Percentiles rank a stretch among this genome's conserved stretches.
phyloP scores from a whole-genome alignment of 768 basidiomycete genomes.

The Tylopilus sp. region DNA sequence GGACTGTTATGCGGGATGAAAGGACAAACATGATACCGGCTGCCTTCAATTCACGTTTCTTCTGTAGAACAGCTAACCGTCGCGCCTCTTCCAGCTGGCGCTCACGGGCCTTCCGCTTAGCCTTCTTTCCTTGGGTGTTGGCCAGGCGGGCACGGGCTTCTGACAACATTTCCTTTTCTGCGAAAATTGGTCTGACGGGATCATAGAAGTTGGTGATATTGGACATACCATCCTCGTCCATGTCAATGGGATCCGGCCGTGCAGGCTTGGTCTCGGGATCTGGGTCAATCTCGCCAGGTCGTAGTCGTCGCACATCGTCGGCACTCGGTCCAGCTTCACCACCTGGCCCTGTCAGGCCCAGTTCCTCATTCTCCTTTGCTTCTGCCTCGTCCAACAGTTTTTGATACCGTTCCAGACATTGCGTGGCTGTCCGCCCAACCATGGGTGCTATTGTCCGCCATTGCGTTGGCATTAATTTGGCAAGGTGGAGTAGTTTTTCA shows the following conservation, averaged over 20 bases:
- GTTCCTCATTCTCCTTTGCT: slow-evolving; percentile 91
- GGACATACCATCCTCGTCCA: slow-evolving; percentile 95
- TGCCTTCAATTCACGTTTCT: slow-evolving; percentile 96
- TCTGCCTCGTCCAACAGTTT: slow-evolving; percentile 97
- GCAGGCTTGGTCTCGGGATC: slow-evolving; percentile 99
- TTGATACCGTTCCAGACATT: slow-evolving; percentile 97
- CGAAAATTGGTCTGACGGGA: slow-evolving; percentile 4
- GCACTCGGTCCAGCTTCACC: slow-evolving; percentile 79
- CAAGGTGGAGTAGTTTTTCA: slow-evolving; percentile 95
- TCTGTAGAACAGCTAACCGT: slow-evolving; percentile 90
- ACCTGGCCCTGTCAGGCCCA: slow-evolving; percentile 84
- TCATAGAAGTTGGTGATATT: not conserved
- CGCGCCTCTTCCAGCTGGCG: slow-evolving; percentile 96
- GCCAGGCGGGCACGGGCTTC: slow-evolving; percentile 97
- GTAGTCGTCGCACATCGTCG: slow-evolving; percentile 85
- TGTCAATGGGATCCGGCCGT: slow-evolving; percentile 97
- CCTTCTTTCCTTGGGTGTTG: slow-evolving; percentile 99
- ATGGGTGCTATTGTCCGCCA: slow-evolving; percentile 99
- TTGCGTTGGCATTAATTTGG: slow-evolving; percentile 99
- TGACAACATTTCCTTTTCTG: slow-evolving; percentile 99
- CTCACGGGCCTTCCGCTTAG: slow-evolving; percentile 97
- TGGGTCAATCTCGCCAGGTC: slow-evolving; percentile 97
- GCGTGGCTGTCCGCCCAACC: slow-evolving; percentile 95
- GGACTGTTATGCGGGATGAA: not conserved
- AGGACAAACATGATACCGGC: slow-evolving; percentile 88